Base-by-base conservation (phyloP, 176 grass and related monocot species). In the Rhynchospora breviuscula region DNA sequence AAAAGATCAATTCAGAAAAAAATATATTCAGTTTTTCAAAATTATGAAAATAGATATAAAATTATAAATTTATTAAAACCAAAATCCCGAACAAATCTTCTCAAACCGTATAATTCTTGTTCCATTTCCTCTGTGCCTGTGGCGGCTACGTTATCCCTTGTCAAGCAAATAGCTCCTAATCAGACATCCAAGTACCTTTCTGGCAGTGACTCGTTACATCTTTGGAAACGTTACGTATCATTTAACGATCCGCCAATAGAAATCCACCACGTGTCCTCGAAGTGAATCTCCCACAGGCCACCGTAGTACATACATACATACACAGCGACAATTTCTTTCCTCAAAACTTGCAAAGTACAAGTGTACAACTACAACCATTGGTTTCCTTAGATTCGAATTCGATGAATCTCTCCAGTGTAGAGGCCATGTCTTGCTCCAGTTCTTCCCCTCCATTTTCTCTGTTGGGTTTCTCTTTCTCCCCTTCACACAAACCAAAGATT, bases 391-490 rank as follows among this genome's bases (percentile, higher is more conserved):
- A 63, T 64, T 49, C 2, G 11, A 52, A 63, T 64, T 49, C 2
- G 11, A 52, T 82, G 61, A 82, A 49, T 33, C 46, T 67, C 18
- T 46, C 31, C 19, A 67, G 61, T 67, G 8, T 67, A 4, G 61
- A 65, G 15, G 44, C 76, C 43, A 75, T 82, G 78, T 74, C 66
- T 44, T 83, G 56, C 44, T 87, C 79, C 81, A 81, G 40, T 81
- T 77, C 63, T 53, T 74, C 77, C 18, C 48, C 79, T 54, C 59
- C 71, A 60, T 69, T 61, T 76, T 66, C 67, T 63, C 26, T 80
- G 19, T 18, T 12, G 21, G 53, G 53, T 15, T 84, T 71, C 60
- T 86, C 84, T 69, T 57, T 63, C 23, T 80, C 48, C 31, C 12
- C 84, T 80, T 61, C 70, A 59, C 80, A 67, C 1, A 79, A 67